Evolutionary conservation across 2,329 filamentous ascomycete genomes (phyloP).

Genomic region (Fusarium sp.): DNA sequence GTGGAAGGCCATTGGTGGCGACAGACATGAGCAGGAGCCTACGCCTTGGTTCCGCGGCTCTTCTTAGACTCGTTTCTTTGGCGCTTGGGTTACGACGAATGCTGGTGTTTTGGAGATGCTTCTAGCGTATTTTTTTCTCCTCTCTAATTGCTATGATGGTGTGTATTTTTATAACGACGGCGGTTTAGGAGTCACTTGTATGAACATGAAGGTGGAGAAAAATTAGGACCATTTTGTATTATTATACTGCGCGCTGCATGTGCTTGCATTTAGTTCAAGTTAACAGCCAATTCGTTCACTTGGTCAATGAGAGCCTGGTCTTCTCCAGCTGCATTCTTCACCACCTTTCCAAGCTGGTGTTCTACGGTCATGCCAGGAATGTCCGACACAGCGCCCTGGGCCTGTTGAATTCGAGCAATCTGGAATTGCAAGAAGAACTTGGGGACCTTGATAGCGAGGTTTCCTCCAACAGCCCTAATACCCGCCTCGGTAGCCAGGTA

Average conservation of each 20-base stretch:
- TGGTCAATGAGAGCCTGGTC: constrained; percentile 61
- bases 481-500: constrained; percentile 71
- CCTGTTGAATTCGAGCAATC: constrained; percentile 67
- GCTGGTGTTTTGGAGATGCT: constrained; percentile 21
- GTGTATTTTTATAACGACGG: constrained; percentile 48
- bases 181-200: constrained; percentile 43
- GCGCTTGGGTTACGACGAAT: constrained; percentile 20
- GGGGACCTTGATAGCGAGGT: constrained; percentile 67
- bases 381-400: constrained; percentile 65
- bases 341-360: constrained; percentile 67
- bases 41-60: constrained; percentile 49
- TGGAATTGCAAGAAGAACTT: constrained; percentile 73
- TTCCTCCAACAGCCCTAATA: constrained; percentile 64
- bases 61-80: constrained; percentile 29
- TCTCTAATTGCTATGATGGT: constrained; percentile 39
- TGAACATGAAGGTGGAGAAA: constrained; percentile 9
- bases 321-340: constrained; percentile 64
- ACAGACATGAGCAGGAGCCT: constrained; percentile 62
- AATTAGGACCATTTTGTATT: constrained; percentile 34
- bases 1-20: constrained; percentile 86
- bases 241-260: constrained; percentile 26
- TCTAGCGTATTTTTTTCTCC: constrained; percentile 40
- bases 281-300: constrained; percentile 57
- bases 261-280: constrained; percentile 29
- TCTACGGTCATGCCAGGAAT: constrained; percentile 65